Conservation (phyloP, 768 basidiomycete species). For the Suillus decipiens region DNA sequence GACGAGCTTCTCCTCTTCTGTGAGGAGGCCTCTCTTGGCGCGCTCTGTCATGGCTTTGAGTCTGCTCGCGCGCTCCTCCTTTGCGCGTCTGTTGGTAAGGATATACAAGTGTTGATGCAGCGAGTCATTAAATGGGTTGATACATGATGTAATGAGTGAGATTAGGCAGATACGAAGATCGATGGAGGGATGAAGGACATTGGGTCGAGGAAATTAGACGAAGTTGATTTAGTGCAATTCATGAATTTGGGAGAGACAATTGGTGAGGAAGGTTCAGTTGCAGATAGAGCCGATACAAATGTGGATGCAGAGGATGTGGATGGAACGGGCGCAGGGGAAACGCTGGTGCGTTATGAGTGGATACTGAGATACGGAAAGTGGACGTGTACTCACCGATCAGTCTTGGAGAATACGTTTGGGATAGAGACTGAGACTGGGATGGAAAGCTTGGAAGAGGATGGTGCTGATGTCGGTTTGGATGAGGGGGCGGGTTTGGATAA, state of each 20-base stretch:
- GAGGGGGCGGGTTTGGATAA: background rate
- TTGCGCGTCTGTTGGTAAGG: conserved; percentile 56
- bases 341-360: conserved; percentile 69
- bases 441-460: conserved; percentile 19
- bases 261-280: conserved; percentile 31
- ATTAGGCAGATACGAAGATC: conserved; percentile 68
- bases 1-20: conserved; percentile 5
- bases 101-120: conserved; percentile 21
- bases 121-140: conserved; percentile 13
- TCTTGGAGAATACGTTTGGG: conserved; percentile 44
- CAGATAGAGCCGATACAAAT: conserved; percentile 31
- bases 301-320: conserved; percentile 22
- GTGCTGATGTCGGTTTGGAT: conserved; percentile 1
- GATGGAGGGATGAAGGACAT: conserved; percentile 65
- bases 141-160: background rate
- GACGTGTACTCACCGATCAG: conserved; percentile 62
- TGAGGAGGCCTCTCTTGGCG: background rate
- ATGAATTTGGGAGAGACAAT: background rate
- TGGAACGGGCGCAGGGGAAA: conserved; percentile 25
- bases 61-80: conserved; percentile 70
- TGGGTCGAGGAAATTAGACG: conserved; percentile 23
- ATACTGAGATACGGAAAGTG: conserved; percentile 38
- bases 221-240: background rate
- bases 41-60: conserved; percentile 31
- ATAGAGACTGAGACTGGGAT: conserved; percentile 14